Evolutionary conservation across 768 basidiomycete genomes (phyloP).

Genomic region (Rhodotorula toruloides): DNA sequence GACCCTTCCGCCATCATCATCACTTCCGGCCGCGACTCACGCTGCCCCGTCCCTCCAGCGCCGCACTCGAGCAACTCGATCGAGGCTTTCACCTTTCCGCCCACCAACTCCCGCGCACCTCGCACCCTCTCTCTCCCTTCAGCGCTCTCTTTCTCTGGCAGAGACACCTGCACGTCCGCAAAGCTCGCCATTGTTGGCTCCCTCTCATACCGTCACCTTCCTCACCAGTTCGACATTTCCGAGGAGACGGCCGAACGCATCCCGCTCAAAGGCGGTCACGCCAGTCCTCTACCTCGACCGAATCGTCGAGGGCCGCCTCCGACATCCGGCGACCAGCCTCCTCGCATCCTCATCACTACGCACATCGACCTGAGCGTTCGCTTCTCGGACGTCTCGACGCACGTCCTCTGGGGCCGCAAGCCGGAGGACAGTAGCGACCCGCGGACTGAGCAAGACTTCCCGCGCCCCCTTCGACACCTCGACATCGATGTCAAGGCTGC

Average conservation of each 20-base stretch:
- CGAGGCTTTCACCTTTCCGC: slow-evolving; percentile 68
- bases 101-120: slow-evolving; percentile 49
- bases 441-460: slow-evolving; percentile 52
- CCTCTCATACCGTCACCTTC: slow-evolving; percentile 21
- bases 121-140: slow-evolving; percentile 30
- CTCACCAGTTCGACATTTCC: slow-evolving; percentile 25
- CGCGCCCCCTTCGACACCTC: slow-evolving; percentile 59
- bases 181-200: slow-evolving; percentile 7
- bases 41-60: slow-evolving; percentile 40
- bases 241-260: slow-evolving; percentile 9
- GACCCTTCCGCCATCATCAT: slow-evolving; percentile 67
- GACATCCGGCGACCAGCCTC: slow-evolving; percentile 51
- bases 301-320: slow-evolving; percentile 45
- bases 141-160: slow-evolving; percentile 34
- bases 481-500: slow-evolving; percentile 55
- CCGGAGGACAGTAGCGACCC: neutral
- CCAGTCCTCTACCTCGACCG: slow-evolving; percentile 44
- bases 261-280: slow-evolving; percentile 50
- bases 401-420: slow-evolving; percentile 54
- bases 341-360: slow-evolving; percentile 62
- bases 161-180: slow-evolving; percentile 16
- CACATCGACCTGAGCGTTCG: slow-evolving; percentile 62
- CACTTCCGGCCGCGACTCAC: slow-evolving; percentile 53
- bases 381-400: slow-evolving; percentile 70
- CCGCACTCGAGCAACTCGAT: slow-evolving; percentile 53